Evolutionary conservation across 2,329 filamentous ascomycete genomes (phyloP), one percentile per base, ranked within the genome.

Genomic region (Botrytis fabae): DNA sequence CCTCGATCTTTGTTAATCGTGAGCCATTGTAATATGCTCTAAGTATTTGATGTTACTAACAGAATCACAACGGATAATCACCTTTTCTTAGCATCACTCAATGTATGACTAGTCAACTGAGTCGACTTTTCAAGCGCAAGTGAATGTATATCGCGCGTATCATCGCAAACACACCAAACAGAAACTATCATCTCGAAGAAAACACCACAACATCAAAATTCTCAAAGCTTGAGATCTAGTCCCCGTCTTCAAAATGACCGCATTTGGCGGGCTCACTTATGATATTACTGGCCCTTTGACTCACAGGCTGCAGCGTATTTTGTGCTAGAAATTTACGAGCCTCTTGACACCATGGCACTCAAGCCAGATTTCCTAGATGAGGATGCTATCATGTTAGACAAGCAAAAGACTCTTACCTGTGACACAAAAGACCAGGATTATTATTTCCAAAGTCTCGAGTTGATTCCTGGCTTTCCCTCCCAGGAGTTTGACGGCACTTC

Each of bases 391-490:
- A 22, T 63, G n/a, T 22, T 12, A 44, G 22, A 46, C n/a, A 32
- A 32, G 44, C 10, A 48, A 48, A 35, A 48, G 1, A 12, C 20
- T 65, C 62, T 25, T 38, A 20, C 3, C 12, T 20, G n/a, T 5
- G 62, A 46, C 7, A 22, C 28, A 12, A 18, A 35, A 4, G 62
- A 16, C 28, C 28, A 9, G 4, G 28, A 48, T n/a, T 25, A n/a
- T 65, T 25, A 65, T 65, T 65, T 65, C 28, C 25, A 28, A 65
- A 44, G 28, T n/a, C 10, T 46, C n/a, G 28, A 48, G 20, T 48
- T 65, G 42, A 65, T 65, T 25, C 62, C 62, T 65, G 62, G 62
- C 28, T 48, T 65, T 14, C 42, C 62, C 7, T 35, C 48, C 12
- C 25, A 3, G 28, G 62, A 65, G 28, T 65, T 65, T 25, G 42